phyloP scores from a whole-genome alignment of 129 eudicot species.

The Tanacetum coccineum region DNA sequence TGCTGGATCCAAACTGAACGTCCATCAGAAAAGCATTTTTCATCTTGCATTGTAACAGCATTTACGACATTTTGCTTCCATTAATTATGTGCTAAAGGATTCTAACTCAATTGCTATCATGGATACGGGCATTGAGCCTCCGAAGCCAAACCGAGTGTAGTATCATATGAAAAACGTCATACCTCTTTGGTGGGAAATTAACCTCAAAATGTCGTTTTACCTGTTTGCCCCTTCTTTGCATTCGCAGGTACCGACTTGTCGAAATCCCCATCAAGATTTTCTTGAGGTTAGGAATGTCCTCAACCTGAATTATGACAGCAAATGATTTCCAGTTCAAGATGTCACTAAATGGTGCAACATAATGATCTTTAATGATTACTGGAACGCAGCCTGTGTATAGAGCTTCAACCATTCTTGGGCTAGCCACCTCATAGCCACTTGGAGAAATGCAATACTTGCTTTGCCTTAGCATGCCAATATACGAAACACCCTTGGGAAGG shows the following conservation, averaged over 20 bases:
- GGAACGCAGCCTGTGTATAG: conserved; percentile 65
- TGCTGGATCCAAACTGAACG: no score
- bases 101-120: conserved; percentile 8
- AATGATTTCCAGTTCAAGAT: conserved; percentile 63
- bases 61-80: no score
- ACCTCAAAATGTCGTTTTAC: conserved; percentile 63
- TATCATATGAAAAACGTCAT: conserved; percentile 63
- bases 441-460: conserved; percentile 49
- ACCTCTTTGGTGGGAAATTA: conserved; percentile 51
- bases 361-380: conserved; percentile 52
- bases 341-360: conserved; percentile 59
- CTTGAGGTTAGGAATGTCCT: conserved; percentile 53
- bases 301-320: conserved; percentile 34
- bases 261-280: conserved; percentile 46
- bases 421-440: conserved; percentile 59
- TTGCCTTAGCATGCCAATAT: conserved; percentile 32
- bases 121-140: conserved; percentile 44
- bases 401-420: conserved; percentile 48
- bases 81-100: no score
- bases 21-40: no score
- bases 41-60: no score
- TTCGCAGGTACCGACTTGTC: conserved; percentile 34
- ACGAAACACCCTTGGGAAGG: conserved; percentile 43
- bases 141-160: conserved; percentile 77
- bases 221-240: conserved; percentile 45